Conservation (phyloP, 371 early-diverging fungal genomes). For the Mucor mucedo region DNA sequence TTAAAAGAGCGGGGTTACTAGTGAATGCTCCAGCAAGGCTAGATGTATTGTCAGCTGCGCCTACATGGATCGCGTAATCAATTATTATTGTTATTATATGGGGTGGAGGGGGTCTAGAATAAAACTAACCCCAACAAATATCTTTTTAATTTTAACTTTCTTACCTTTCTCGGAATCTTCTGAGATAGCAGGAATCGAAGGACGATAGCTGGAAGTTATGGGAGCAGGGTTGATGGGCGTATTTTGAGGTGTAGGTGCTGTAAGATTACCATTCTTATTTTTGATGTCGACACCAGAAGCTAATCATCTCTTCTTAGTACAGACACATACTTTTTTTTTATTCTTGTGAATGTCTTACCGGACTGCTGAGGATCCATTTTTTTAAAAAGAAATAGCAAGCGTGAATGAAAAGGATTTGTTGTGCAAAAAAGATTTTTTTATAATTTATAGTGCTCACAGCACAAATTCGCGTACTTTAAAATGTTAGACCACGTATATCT, state of each 20-base stretch:
- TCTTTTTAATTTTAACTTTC: no score
- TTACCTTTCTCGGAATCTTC: conserved; percentile 23
- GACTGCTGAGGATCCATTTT: conserved; percentile 13
- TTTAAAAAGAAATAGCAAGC: background rate
- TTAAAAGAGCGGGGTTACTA: conserved; percentile 50
- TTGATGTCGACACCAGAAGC: conserved; percentile 44
- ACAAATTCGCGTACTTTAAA: no score
- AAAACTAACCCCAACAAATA: no score
- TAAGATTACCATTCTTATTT: conserved; percentile 47
- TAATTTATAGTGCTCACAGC: no score
- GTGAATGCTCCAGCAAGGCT: background rate
- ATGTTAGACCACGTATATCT: no score
- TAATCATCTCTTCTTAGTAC: background rate
- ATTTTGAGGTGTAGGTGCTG: conserved; percentile 70
- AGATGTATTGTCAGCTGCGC: conserved; percentile 12
- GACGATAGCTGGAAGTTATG: conserved; percentile 49
- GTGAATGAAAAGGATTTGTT: no score
- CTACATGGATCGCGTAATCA: background rate
- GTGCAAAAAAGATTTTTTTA: no score
- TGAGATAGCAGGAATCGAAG: conserved; percentile 46
- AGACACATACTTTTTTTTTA: background rate
- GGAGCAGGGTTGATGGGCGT: conserved; percentile 55
- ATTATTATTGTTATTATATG: no score
- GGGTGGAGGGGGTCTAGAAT: no score
- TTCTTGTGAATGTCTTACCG: background rate